These are phyloP conservation scores for Cardiosporidium cionae DNA, from an alignment of 169 alveolate species.

Conservation along the genomic window DNA sequence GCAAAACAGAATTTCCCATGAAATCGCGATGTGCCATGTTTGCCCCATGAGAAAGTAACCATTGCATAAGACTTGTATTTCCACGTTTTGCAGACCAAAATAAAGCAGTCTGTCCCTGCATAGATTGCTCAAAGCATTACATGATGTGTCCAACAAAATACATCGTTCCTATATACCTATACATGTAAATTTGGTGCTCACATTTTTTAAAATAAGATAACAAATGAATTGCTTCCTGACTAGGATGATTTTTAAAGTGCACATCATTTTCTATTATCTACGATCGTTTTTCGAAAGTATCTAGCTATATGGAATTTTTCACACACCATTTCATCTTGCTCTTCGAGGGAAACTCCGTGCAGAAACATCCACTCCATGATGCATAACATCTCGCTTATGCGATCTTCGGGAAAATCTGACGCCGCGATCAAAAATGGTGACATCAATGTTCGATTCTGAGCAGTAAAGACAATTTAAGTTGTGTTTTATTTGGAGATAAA, in stretches of 20 bases:
- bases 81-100: slow-evolving; percentile 74
- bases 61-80: slow-evolving; percentile 61
- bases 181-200: too few species aligned
- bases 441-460: neutral
- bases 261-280: too few species aligned
- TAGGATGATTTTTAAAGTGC: too few species aligned
- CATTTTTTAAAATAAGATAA: too few species aligned
- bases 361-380: slow-evolving; percentile 69
- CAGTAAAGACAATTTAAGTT: too few species aligned
- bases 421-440: slow-evolving; percentile 69
- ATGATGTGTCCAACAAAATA: neutral
- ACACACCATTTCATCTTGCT: slow-evolving; percentile 60
- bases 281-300: too few species aligned
- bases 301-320: neutral
- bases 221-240: too few species aligned
- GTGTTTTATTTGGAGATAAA: too few species aligned
- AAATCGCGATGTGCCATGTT: slow-evolving; percentile 25
- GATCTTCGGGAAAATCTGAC: slow-evolving; percentile 64
- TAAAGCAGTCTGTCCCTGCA: slow-evolving; percentile 73
- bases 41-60: slow-evolving; percentile 56
- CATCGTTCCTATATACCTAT: too few species aligned
- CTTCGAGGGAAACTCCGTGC: slow-evolving; percentile 76
- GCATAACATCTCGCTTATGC: slow-evolving; percentile 54
- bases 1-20: slow-evolving; percentile 37
- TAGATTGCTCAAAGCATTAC: neutral